Percentiles rank a stretch among this genome's conserved stretches.
Conservation (phyloP, 768 basidiomycete genomes). For the Mycena epipterygia region DNA sequence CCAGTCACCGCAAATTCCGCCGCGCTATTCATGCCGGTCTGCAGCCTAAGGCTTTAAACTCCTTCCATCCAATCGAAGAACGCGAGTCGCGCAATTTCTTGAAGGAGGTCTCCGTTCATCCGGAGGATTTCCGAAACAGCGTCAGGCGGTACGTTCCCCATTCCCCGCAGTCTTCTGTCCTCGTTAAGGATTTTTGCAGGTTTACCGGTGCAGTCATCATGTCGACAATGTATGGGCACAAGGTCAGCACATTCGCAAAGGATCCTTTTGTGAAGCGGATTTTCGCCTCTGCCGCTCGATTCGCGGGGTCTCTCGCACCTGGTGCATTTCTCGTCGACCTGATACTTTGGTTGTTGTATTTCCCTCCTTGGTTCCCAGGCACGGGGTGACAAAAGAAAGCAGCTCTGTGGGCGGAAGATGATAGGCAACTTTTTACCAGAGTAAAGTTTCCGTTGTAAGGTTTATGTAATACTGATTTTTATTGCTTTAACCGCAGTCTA, state of each 20-base stretch:
- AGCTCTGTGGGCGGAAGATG: not conserved
- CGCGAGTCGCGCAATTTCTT: not conserved
- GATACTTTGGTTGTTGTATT: not conserved
- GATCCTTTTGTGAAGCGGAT: not conserved
- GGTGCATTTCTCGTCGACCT: not conserved
- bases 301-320: not conserved
- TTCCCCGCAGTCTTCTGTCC: not conserved
- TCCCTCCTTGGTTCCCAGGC: not conserved
- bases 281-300: not conserved
- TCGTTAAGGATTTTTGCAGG: not conserved
- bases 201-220: not conserved
- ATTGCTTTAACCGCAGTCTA: not conserved
- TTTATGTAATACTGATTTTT: not conserved
- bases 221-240: not conserved
- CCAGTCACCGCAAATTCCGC: not conserved
- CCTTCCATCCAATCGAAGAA: not conserved
- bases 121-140: not conserved
- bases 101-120: not conserved
- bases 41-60: not conserved
- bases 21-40: not conserved
- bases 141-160: not conserved
- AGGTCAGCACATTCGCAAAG: not conserved
- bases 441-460: not conserved
- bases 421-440: not conserved
- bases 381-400: not conserved